Conservation (phyloP, 805 yeast species). For the Spathaspora girioi region DNA sequence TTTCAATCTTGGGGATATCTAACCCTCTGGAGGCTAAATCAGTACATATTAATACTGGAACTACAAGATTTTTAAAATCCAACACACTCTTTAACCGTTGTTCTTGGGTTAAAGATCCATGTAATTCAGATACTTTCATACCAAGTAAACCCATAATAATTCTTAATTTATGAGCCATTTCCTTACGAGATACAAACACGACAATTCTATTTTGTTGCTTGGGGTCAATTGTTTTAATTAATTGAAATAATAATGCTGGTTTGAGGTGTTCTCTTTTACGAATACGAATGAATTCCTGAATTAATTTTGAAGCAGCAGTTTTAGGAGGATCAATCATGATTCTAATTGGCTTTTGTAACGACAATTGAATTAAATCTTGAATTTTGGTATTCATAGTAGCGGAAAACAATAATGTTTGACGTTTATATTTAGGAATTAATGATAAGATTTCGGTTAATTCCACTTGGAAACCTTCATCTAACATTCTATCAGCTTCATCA, state of each 20-base stretch:
- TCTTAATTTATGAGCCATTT: conserved; percentile 82
- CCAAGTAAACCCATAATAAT: conserved; percentile 73
- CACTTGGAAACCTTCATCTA: conserved; percentile 97
- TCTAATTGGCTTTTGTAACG: conserved; percentile 86
- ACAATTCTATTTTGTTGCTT: conserved; percentile 69
- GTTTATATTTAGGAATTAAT: conserved; percentile 74
- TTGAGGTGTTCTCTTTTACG: conserved; percentile 83
- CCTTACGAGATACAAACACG: conserved; percentile 90
- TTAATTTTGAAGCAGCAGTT: conserved; percentile 84
- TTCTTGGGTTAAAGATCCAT: conserved; percentile 84
- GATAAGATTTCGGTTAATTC: conserved; percentile 89
- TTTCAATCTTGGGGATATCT: conserved; percentile 96
- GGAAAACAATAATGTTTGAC: conserved; percentile 92
- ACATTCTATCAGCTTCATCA: conserved; percentile 99
- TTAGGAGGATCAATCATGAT: conserved; percentile 97
- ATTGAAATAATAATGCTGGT: conserved; percentile 74
- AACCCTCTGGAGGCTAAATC: conserved; percentile 99
- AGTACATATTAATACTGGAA: conserved; percentile 89
- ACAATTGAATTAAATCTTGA: conserved; percentile 80
- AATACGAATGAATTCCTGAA: conserved; percentile 92
- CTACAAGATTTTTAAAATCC: conserved; percentile 75
- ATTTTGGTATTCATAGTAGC: conserved; percentile 98
- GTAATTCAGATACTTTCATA: conserved; percentile 72
- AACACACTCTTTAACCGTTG: conserved; percentile 86
- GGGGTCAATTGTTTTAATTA: conserved; percentile 65